phyloP scores from a whole-genome alignment of 2,329 filamentous ascomycete species.

The Periconia macrospinosa region DNA sequence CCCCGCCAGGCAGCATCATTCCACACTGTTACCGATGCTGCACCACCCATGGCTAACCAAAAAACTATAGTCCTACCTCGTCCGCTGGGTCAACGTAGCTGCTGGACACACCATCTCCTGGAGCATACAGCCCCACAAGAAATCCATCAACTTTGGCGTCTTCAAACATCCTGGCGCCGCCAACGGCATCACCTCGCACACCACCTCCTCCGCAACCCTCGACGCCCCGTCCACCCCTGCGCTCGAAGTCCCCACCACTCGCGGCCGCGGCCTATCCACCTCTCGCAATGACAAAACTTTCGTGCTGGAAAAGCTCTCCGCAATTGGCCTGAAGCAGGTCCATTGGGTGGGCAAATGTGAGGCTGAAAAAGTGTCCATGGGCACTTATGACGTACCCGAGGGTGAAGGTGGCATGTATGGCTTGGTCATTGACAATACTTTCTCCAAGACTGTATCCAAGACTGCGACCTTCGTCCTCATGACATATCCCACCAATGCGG shows the following conservation, averaged over 20 bases:
- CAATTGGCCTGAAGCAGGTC: constrained; percentile 64
- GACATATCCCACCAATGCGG: constrained; percentile 83
- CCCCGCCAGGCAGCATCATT: neutral
- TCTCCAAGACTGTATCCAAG: constrained; percentile 89
- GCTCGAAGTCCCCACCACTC: constrained; percentile 61
- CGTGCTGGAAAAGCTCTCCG: constrained; percentile 66
- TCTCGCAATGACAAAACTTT: constrained; percentile 71
- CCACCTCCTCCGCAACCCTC: constrained; percentile 39
- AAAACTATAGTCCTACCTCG: constrained; percentile 82
- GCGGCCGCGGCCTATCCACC: constrained; percentile 54
- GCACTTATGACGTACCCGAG: constrained; percentile 75
- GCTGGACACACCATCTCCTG: constrained; percentile 92
- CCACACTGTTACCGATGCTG: neutral
- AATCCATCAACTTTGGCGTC: constrained; percentile 97
- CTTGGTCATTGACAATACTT: constrained; percentile 97
- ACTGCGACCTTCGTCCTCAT: constrained; percentile 92
- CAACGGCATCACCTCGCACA: constrained; percentile 49
- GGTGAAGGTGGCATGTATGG: constrained; percentile 91
- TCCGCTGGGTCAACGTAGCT: constrained; percentile 93
- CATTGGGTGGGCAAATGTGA: constrained; percentile 93
- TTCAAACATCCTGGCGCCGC: constrained; percentile 91
- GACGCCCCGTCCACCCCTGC: constrained; percentile 38
- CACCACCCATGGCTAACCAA: constrained; percentile 1
- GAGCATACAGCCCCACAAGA: constrained; percentile 97
- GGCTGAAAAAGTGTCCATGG: constrained; percentile 91